Base-by-base conservation (phyloP, 2,329 filamentous ascomycete genomes). In the Aureobasidium sp. region DNA sequence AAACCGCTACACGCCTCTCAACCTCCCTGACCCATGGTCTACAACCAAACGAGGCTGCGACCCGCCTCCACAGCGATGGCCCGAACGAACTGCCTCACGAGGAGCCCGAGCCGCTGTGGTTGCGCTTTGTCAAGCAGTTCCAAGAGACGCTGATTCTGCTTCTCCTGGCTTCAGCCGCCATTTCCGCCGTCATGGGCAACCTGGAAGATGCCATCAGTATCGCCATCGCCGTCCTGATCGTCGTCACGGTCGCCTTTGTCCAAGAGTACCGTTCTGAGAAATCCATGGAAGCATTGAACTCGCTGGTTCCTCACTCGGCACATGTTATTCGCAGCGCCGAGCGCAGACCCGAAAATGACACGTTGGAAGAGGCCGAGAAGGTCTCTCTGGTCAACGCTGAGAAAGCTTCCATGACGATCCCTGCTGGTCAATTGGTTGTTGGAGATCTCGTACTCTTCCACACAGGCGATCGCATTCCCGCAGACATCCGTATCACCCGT, bases 261-360 rank as follows among this genome's bases (percentile, higher is more conserved):
- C 93, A 98, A 67, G 93, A 98, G 71, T 98, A 98, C 68, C 80
- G 93, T 55, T 97, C 93, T 6, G 93, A 98, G 68, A 94, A 98
- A 70, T 97, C 91, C 2, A 83, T 98, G 60, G 93, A 98, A 70
- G 93, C 93, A 17, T 75, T 98, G 61, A 96, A 87, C 65, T 88
- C 93, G 62, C 75, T 98, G 22, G 91, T 98, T 0, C 94, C 93
- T 24, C 94, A 97, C 67, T 89, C 90, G 67, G 93, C 94, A 25
- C 90, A 98, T 71, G 76, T 97, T n/a, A 88, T 98, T 56, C 84
- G 94, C 22, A 62, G 58, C 35, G 61, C 58, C 19, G 55, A 55
- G n/a, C 37, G 41, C 6, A 45, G 39, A 14, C 19, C 24, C 21
- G 44, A 54, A 17, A 47, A 53, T 6, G 24, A 70, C 10, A 40